Percentiles rank a stretch among this genome's conserved stretches.
phyloP scores from a whole-genome alignment of 148 eudicot genomes.

The Camellia lanceoleosa region DNA sequence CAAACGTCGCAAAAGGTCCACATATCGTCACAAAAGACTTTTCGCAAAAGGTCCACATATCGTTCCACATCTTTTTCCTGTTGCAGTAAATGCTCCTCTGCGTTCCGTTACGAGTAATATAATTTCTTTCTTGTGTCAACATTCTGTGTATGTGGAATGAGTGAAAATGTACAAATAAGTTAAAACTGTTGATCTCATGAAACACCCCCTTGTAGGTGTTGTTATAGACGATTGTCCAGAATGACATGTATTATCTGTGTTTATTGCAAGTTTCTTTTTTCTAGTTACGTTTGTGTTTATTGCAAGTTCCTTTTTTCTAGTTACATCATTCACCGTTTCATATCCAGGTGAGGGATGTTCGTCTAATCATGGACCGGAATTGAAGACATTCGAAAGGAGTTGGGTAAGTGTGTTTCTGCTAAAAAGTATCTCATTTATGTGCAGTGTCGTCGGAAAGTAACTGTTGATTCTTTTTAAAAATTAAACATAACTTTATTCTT shows the following conservation, averaged over 20 bases:
- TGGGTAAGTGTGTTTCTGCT: slow-evolving; percentile 56
- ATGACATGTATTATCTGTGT: background rate
- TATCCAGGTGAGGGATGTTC: slow-evolving; percentile 80
- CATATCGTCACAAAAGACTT: no score
- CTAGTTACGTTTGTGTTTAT: no score
- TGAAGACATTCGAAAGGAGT: slow-evolving; percentile 93
- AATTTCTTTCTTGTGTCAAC: slow-evolving; percentile 15
- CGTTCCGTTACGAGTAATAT: slow-evolving; percentile 10
- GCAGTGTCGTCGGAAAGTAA: slow-evolving; percentile 23
- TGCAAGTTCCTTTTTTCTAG: no score
- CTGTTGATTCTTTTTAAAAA: slow-evolving; percentile 26
- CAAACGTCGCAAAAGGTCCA: no score
- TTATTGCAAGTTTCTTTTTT: background rate
- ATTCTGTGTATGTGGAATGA: slow-evolving; percentile 10
- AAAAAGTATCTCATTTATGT: background rate
- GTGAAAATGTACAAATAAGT: slow-evolving; percentile 6
- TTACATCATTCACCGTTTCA: background rate
- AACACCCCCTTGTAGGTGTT: slow-evolving; percentile 3
- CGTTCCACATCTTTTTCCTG: slow-evolving; percentile 23
- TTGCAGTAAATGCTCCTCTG: slow-evolving; percentile 31
- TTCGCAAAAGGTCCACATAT: background rate
- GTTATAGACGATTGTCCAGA: background rate
- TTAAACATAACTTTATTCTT: slow-evolving; percentile 48
- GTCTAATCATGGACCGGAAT: slow-evolving; percentile 87
- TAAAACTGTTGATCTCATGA: slow-evolving; percentile 1